A percentile compares a stretch with the other conserved stretches of the same genome.
Evolutionary conservation across 2,329 filamentous ascomycete species (phyloP).

Genomic region (Aspergillus caelatus): DNA sequence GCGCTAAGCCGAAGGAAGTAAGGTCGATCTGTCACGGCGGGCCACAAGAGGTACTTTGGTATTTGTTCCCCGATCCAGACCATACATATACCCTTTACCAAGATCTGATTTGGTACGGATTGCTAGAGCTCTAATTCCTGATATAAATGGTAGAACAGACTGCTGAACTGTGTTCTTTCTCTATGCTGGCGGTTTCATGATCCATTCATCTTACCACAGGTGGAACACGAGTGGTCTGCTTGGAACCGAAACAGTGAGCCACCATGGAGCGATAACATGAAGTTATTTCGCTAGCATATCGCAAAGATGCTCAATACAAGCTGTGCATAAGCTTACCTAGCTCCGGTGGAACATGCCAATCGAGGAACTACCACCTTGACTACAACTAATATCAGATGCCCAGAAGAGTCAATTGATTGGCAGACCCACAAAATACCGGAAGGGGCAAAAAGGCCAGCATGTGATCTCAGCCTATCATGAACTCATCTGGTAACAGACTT

Average conservation of each 20-base stretch:
- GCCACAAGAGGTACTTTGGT: no score
- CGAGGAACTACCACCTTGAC: neutral
- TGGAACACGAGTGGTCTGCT: neutral
- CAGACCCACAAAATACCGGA: neutral
- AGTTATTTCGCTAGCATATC: neutral
- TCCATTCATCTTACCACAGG: neutral
- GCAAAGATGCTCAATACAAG: neutral
- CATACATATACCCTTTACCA: no score
- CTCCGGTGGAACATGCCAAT: neutral
- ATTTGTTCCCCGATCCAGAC: no score
- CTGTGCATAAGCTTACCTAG: neutral
- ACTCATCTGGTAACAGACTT: neutral
- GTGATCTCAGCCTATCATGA: neutral
- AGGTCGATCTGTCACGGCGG: neutral
- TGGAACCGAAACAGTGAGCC: neutral
- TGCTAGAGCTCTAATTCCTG: neutral
- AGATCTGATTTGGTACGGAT: no score
- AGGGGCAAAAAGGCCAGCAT: slow-evolving; percentile 1
- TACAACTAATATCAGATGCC: neutral
- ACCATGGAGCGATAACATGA: neutral
- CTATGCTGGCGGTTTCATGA: neutral
- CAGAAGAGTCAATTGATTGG: neutral
- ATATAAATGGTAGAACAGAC: neutral
- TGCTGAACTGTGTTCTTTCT: neutral
- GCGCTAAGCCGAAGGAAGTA: neutral